phyloP scores from a whole-genome alignment of 2,329 filamentous ascomycete genomes.

The Fusarium nygamai region DNA sequence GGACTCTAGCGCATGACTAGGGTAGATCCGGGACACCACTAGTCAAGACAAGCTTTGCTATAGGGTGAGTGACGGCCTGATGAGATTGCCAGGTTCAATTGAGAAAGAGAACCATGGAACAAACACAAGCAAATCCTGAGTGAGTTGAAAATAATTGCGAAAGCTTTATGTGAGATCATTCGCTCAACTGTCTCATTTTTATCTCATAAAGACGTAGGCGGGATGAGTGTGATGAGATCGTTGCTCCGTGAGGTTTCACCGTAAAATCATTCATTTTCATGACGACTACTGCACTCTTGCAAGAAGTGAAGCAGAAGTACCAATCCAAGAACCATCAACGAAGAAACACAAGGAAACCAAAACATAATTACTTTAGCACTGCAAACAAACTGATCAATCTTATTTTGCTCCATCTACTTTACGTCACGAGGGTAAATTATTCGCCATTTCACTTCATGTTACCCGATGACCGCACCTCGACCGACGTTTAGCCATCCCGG shows the following conservation, averaged over 20 bases:
- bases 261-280: no score
- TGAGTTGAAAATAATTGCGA: neutral
- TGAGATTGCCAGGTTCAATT: neutral
- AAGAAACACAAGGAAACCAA: rapidly evolving
- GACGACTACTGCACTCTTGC: no score
- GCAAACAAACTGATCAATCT: rapidly evolving
- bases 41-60: neutral
- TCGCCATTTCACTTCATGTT: neutral
- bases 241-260: no score
- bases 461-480: neutral
- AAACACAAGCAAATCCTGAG: rapidly evolving
- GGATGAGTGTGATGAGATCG: no score
- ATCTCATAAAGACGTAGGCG: rapidly evolving
- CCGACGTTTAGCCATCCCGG: slow-evolving; percentile 23
- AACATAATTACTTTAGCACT: rapidly evolving
- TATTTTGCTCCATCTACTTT: neutral
- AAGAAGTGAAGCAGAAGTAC: no score
- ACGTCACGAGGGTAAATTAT: neutral
- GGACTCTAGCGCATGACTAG: neutral
- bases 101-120: neutral
- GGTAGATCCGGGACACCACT: neutral
- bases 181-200: rapidly evolving
- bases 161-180: rapidly evolving
- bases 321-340: no score
- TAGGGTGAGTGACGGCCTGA: neutral